Base-by-base conservation (phyloP, 2,329 filamentous ascomycete species). In the Aspergillus texensis region DNA sequence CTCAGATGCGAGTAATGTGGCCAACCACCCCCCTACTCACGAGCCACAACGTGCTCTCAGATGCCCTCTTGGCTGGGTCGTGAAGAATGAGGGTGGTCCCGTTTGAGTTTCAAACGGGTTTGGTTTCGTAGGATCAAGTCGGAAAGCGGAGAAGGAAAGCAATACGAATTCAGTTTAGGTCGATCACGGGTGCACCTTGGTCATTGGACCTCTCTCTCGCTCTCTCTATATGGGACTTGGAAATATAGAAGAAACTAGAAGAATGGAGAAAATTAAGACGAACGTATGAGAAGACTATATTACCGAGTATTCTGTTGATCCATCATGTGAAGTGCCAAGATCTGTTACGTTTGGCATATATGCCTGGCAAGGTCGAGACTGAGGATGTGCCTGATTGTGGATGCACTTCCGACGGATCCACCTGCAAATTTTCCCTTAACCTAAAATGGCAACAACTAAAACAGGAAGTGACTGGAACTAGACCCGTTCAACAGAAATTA, bases 21-120 rank as follows among this genome's bases (percentile, higher is more conserved):
- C 9, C 48, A 52, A 52, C 34, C 52, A 55, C n/a, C 32, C 52
- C 52, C 52, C 21, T 55, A 21, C n/a, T 24, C 21, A 24, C 21
- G 30, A 55, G 4, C 11, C 36, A 56, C 56, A 67, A 67, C 63
- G 63, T 67, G 65, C 65, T 58, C 58, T 61, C 60, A 61, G 52
- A 62, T 19, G 56, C 36, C 52, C 63, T 39, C 57, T 62, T 67
- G 63, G 65, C 53, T 67, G 65, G 65, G 41, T 62, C 46, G 61
- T 58, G 34, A 57, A 61, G 52, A 32, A 39, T 39, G 4, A 30
- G 12, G n/a, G 32, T 39, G 24, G 26, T 55, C 26, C n/a, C n/a
- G 12, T 39, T 55, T 55, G 52, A 55, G 52, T 55, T 55, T 30
- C 10, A 16, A 36, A n/a, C 11, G 30, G 52, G 19, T 9, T 41